These are phyloP conservation scores for Ramalina peruviana DNA, from an alignment of 495 filamentous ascomycete species.

Conservation along the genomic window DNA sequence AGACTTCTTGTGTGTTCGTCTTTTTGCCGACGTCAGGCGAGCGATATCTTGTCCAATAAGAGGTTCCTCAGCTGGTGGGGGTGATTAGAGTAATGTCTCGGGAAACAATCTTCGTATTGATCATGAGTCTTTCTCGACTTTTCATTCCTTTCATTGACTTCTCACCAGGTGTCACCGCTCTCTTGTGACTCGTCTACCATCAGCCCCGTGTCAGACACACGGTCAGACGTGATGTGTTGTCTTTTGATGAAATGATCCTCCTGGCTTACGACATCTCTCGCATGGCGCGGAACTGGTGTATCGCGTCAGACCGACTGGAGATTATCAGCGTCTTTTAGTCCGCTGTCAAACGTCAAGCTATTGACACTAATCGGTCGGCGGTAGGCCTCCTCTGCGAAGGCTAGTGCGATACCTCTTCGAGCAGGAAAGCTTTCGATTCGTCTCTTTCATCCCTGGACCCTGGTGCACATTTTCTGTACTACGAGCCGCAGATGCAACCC, in stretches of 20 bases:
- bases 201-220: not conserved
- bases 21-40: constrained; percentile 5
- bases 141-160: not conserved
- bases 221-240: not conserved
- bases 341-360: constrained; percentile 6
- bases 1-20: not conserved
- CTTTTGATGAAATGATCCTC: not conserved
- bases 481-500: not conserved
- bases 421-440: not conserved
- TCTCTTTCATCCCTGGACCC: not conserved
- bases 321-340: not conserved
- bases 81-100: too few relatives aligned
- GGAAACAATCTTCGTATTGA: not conserved
- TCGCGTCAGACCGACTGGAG: constrained; percentile 1
- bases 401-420: not conserved
- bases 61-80: too few relatives aligned
- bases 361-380: not conserved
- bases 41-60: not conserved
- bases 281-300: not conserved
- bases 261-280: not conserved
- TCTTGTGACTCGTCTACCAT: not conserved
- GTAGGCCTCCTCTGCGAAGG: not conserved
- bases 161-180: not conserved
- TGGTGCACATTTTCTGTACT: not conserved
- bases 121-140: not conserved